phyloP scores from a whole-genome alignment of 108 stramenopile genomes.

The Stephanodiscus triporus region DNA sequence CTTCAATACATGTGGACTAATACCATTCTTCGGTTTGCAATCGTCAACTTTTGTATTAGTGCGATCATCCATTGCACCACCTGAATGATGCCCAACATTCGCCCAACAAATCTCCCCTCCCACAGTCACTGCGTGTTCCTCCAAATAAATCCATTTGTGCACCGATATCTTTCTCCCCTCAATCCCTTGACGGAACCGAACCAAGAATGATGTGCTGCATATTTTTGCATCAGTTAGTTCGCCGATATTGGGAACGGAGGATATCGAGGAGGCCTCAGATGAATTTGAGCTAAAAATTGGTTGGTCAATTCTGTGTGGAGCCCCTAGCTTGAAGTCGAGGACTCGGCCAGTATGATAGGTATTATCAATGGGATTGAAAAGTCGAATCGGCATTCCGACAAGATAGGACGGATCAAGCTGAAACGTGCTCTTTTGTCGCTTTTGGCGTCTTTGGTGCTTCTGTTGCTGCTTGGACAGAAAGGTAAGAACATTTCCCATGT shows the following conservation, averaged over 20 bases:
- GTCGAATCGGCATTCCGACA: constrained; percentile 40
- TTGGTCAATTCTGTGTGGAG: constrained; percentile 32
- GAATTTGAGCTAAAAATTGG: constrained; percentile 6
- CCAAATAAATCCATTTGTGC: constrained; percentile 53
- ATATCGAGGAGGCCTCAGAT: neutral
- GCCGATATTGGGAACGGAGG: constrained; percentile 12
- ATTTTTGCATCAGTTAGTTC: constrained; percentile 34
- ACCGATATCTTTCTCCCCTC: constrained; percentile 49
- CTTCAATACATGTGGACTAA: neutral
- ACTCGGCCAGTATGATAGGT: constrained; percentile 53
- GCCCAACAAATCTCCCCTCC: constrained; percentile 51
- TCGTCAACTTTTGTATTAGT: neutral
- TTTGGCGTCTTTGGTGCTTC: constrained; percentile 18
- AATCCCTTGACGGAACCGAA: constrained; percentile 41
- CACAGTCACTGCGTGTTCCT: constrained; percentile 42
- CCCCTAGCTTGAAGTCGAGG: constrained; percentile 40
- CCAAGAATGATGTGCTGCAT: constrained; percentile 33
- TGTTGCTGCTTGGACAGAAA: constrained; percentile 34
- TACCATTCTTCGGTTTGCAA: neutral
- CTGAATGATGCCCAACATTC: constrained; percentile 8
- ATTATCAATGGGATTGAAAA: constrained; percentile 47
- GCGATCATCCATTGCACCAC: neutral
- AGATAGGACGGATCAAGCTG: constrained; percentile 43
- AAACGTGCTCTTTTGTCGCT: constrained; percentile 25
- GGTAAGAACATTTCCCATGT: constrained; percentile 23